Evolutionary conservation across 2,329 filamentous ascomycete genomes (phyloP), one percentile per base, ranked within the genome.

Genomic region (Plenodomus lindquistii): DNA sequence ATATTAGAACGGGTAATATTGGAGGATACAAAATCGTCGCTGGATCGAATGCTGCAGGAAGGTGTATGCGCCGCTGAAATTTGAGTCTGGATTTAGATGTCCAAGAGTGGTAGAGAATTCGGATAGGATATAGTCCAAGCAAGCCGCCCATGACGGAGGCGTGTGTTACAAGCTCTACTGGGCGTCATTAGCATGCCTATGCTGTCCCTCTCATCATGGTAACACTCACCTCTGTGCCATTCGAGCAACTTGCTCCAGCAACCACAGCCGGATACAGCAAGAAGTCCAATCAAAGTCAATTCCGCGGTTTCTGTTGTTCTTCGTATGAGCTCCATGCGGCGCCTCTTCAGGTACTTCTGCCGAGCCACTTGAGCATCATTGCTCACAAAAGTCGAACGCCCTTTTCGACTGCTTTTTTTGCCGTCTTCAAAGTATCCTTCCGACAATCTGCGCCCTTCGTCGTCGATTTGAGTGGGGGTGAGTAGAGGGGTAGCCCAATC

Each of bases 21-120:
- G 87, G 81, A 16, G 93, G 93, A 67, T 97, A 97, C 48, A 97
- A 73, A n/a, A 96, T 79, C 10, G 92, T 90, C 6, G 93, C 93
- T 2, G 91, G 92, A 65, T 97, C 93, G 72, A 97, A 96, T n/a
- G 83, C 80, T 3, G 84, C 76, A 0, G 91, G 91, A 31, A 96
- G 77, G 35, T 80, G 79, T 61, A 85, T 82, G 40, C 78, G 76
- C 55, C 67, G 73, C 41, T 73, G 60, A 42, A 71, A 60, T 27
- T 67, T 69, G 29, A 61, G 55, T 17, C 52, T 55, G 7, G 68
- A 67, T 2, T 60, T 48, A 50, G 57, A 55, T 38, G 44, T 53
- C 54, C 59, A 63, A 10, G 67, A 71, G 45, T 63, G 64, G 37
- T 59, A 57, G 2, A 75, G 57, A 4, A 76, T 55, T 42, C 74